These are phyloP conservation scores for Phytophthora crassamura DNA, from an alignment of 352 stramenopile species.

Conservation along the genomic window DNA sequence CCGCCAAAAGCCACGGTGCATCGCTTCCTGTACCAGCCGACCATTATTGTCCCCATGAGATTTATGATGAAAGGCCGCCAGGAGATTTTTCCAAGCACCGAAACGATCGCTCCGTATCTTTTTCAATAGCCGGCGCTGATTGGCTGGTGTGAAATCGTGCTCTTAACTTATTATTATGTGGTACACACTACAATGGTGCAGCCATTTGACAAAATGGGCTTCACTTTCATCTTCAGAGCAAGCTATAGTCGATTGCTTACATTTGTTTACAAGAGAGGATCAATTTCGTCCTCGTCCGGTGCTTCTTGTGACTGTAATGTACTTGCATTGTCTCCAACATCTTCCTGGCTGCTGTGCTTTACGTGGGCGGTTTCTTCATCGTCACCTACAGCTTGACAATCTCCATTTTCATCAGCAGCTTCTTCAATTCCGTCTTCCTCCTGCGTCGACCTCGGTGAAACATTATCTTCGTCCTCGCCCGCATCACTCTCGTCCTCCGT, in stretches of 20 bases:
- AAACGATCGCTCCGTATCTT: conserved; percentile 14
- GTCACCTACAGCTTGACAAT: conserved; percentile 3
- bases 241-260: background rate
- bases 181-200: no score
- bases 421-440: conserved; percentile 3
- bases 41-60: no score
- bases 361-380: background rate
- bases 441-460: background rate
- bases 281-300: background rate
- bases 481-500: conserved; percentile 3
- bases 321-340: background rate
- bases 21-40: background rate
- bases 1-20: background rate
- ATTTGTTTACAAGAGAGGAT: conserved; percentile 10
- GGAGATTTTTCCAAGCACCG: conserved; percentile 23
- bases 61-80: background rate
- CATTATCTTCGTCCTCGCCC: background rate
- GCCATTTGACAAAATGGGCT: no score
- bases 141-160: conserved; percentile 1
- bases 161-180: no score
- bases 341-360: background rate
- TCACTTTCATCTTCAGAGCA: no score
- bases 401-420: background rate
- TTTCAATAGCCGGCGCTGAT: background rate
- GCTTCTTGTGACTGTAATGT: background rate